Evolutionary conservation across 345 rosid genomes (phyloP).

Genomic region (Passiflora organensis): DNA sequence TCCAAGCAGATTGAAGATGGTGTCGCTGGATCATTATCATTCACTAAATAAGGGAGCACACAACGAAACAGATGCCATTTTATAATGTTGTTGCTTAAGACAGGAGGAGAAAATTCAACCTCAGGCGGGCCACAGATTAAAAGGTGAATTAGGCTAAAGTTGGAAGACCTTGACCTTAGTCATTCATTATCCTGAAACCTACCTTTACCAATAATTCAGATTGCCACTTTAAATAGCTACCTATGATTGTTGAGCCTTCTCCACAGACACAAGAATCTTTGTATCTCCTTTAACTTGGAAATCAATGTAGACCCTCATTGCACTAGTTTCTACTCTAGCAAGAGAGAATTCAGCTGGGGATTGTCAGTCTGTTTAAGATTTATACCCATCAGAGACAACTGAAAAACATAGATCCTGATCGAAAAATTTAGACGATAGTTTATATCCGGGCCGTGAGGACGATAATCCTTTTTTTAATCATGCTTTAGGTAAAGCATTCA

Average conservation of each 20-base stretch:
- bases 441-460: too few species aligned
- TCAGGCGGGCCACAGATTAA: not conserved
- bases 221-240: too few species aligned
- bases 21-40: not conserved
- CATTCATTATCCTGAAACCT: not conserved
- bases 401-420: too few species aligned
- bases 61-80: not conserved
- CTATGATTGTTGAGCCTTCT: too few species aligned
- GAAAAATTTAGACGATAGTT: too few species aligned
- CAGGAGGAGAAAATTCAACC: conserved; percentile 11
- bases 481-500: not conserved
- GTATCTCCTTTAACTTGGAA: not conserved
- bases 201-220: conserved; percentile 5
- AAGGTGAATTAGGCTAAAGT: conserved; percentile 10
- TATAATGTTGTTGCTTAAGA: not conserved
- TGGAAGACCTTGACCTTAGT: conserved; percentile 13
- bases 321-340: not conserved
- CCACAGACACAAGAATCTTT: not conserved
- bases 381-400: too few species aligned
- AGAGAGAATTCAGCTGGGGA: not conserved
- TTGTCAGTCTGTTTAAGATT: too few species aligned
- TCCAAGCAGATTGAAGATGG: not conserved
- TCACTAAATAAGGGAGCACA: too few species aligned
- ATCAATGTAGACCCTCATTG: not conserved
- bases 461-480: too few species aligned